A percentile compares a stretch with the other conserved stretches of the same genome.
Conservation (phyloP, 257 asterid species). For the Leonotis leonurus region DNA sequence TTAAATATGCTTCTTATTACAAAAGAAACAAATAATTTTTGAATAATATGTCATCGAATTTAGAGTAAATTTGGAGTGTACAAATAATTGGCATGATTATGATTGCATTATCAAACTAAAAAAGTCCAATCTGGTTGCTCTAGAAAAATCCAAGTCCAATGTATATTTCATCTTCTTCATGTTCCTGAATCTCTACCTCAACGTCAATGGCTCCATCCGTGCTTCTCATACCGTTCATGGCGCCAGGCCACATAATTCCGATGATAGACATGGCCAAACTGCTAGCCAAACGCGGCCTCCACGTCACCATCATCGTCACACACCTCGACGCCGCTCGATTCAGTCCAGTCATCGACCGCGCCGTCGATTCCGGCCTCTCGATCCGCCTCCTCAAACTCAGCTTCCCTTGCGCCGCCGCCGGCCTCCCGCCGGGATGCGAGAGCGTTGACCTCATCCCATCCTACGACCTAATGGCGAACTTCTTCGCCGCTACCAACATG, state of each 20-base stretch:
- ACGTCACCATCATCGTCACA: not conserved
- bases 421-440: not conserved
- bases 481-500: not conserved
- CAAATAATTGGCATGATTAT: too few relatives aligned
- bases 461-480: not conserved
- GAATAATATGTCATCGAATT: too few relatives aligned
- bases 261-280: constrained; percentile 1
- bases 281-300: not conserved
- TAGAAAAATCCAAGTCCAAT: too few relatives aligned
- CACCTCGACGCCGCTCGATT: not conserved
- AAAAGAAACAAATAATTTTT: too few relatives aligned
- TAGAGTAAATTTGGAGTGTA: too few relatives aligned
- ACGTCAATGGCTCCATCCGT: not conserved
- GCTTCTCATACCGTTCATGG: not conserved
- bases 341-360: not conserved
- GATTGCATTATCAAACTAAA: too few relatives aligned
- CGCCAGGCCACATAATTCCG: not conserved
- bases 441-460: not conserved
- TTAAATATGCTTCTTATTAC: too few relatives aligned
- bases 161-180: too few relatives aligned
- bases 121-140: too few relatives aligned
- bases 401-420: not conserved
- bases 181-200: not conserved
- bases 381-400: not conserved
- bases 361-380: not conserved